Evolutionary conservation across 2,329 filamentous ascomycete species (phyloP), one percentile per base, ranked within the genome.

Genomic region (Microdochium nivale): DNA sequence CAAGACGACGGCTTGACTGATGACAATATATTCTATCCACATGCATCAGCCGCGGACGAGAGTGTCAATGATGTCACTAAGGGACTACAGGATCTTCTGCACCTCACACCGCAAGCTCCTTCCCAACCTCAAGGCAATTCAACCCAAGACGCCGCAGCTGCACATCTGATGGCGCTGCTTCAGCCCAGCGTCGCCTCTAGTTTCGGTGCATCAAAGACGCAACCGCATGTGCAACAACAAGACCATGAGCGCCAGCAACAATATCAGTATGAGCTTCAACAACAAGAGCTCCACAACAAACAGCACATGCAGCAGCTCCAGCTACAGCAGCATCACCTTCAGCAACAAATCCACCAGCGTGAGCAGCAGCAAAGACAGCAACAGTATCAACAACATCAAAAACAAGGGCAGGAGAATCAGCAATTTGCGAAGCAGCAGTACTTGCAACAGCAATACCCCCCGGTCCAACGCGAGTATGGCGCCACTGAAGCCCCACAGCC

Each of bases 1-100:
- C 67, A 73, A 24, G 79, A 84, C 44, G 81, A 86, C 55, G 71
- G 74, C 35, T 67, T 78, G 49, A 81, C 81, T 7, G 81, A 87
- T 63, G 84, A 88, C 51, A 83, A 87, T 49, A 62, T 70, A n/a
- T 70, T 71, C 57, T 63, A 67, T 46, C 67, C 76, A 55, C 67
- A 66, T 8, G 66, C 72, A 27, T 58, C 66, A 19, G 59, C 67
- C 16, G 57, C 61, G 16, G 55, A 57, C 37, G 50, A 11, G 5
- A 19, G 8, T 19, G 40, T 44, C 16, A 19, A 44, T 19, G 16
- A 44, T 24, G 40, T 19, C 13, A 44, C 40, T 11, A 27, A 47
- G n/a, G 46, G 14, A 14, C 25, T 30, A 14, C 46, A 47, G 30
- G 25, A 30, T 30, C 23, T 47, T 7, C 24, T 47, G 24, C 46